Conservation (phyloP, 2,329 filamentous ascomycete genomes). For the Cytospora chrysosperma region DNA sequence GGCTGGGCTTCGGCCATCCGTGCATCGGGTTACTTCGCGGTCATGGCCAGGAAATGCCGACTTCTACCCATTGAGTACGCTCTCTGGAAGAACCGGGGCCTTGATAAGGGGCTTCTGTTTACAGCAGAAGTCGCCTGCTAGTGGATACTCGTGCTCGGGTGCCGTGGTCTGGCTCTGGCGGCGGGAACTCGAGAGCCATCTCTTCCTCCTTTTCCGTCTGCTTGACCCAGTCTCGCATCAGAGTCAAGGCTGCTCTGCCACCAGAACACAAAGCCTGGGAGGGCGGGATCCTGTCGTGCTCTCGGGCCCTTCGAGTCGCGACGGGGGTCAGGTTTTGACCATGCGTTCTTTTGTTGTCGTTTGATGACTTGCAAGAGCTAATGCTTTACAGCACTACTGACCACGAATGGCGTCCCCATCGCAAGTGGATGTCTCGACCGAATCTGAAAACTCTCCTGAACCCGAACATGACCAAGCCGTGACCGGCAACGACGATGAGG, state of each 20-base stretch:
- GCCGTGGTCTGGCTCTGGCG: conserved; percentile 11
- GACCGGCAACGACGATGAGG: not conserved
- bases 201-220: not conserved
- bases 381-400: not conserved
- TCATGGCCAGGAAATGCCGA: conserved; percentile 17
- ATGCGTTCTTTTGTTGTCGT: not conserved
- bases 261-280: conserved; percentile 16
- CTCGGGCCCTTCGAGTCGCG: not conserved
- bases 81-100: conserved; percentile 19
- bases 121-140: conserved; percentile 8
- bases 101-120: conserved; percentile 10
- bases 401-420: not conserved
- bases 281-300: conserved; percentile 12
- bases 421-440: not conserved
- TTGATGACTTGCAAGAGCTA: not conserved
- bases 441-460: not conserved
- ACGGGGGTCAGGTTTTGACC: conserved; percentile 14
- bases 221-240: conserved; percentile 16
- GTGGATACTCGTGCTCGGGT: conserved; percentile 2
- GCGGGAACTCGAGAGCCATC: conserved; percentile 12
- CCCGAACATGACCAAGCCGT: not conserved
- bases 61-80: conserved; percentile 17
- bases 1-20: not conserved
- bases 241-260: conserved; percentile 21
- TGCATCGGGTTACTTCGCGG: conserved; percentile 9